Base-by-base conservation (phyloP, 1,284 basidiomycete genomes). In the Cryptococcus hybrid region DNA sequence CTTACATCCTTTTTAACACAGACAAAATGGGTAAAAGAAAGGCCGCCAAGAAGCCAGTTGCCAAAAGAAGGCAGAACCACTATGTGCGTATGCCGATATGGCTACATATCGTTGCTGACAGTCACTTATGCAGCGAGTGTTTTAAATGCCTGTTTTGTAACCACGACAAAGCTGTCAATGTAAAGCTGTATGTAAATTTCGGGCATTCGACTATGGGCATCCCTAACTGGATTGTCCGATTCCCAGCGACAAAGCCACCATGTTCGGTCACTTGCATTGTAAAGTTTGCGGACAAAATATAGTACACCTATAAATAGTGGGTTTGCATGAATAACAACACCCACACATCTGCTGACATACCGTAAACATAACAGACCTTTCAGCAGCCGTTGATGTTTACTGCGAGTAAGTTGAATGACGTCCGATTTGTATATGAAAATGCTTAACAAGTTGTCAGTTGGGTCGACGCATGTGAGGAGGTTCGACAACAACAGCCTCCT, bases 91-190 rank as follows among this genome's bases (percentile, higher is more conserved):
- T 18, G n/a, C 34, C 8, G 5, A 35, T 37, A 39, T 40, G 11
- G 42, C 15, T 15, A 47, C 2, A 43, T 18, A 40, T 12, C 30
- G 7, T 24, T 39, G 24, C 37, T 46, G 11, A 5, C 30, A 44
- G 12, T 36, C 9, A 13, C 13, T 1, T 54, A 54, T 58, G 38
- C 54, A 78, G 76, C 74, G 1, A 75, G 69, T 34, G 59, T 68
- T n/a, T 78, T 69, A 76, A 78, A 62, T 78, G 76, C 46, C 60
- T 78, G 37, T 78, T 78, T 59, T 78, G 76, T 51, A 67, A 75
- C 48, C 72, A 73, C 52, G 74, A 76, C 46, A 76, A 76, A 60
- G 65, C 72, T 12, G 68, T 75, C 34, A 59, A 57, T 0, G 70
- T 74, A 60, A 75, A 71, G 51, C 57, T 78, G 74, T 75, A 38